These are phyloP conservation scores for Teratosphaeriaceae sp. DNA, from an alignment of 2,329 filamentous ascomycete genomes.

Conservation along the genomic window DNA sequence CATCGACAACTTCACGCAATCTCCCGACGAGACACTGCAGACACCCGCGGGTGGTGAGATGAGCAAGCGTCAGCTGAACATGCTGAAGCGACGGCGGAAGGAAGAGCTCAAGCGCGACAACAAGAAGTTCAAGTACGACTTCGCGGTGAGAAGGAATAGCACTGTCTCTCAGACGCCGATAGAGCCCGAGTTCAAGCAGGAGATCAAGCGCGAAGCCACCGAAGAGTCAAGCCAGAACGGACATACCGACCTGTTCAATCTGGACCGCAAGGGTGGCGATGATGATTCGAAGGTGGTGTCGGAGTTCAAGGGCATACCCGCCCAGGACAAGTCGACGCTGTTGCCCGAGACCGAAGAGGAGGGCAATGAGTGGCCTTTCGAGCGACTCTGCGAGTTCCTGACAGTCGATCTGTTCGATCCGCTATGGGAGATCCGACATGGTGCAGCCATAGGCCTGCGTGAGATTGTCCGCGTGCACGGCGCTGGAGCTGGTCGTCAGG, in stretches of 20 bases:
- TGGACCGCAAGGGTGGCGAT: conserved; percentile 73
- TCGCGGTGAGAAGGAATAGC: conserved; percentile 58
- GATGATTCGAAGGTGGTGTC: conserved; percentile 90
- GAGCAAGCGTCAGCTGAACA: conserved; percentile 90
- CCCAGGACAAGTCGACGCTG: conserved; percentile 79
- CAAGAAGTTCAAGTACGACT: conserved; percentile 71
- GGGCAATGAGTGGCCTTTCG: conserved; percentile 87
- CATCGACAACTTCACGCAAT: conserved; percentile 21
- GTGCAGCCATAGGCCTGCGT: conserved; percentile 88
- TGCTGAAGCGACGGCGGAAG: conserved; percentile 90
- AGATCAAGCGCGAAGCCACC: conserved; percentile 37
- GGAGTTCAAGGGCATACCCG: conserved; percentile 81
- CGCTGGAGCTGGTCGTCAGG: conserved; percentile 71
- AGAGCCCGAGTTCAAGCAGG: conserved; percentile 53
- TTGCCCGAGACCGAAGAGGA: conserved; percentile 70
- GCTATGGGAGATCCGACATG: conserved; percentile 92
- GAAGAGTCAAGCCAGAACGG: conserved; percentile 47
- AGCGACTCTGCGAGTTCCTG: conserved; percentile 87
- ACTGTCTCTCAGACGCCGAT: conserved; percentile 51
- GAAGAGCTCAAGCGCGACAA: conserved; percentile 81
- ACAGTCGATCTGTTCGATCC: conserved; percentile 90
- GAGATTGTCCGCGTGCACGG: conserved; percentile 92
- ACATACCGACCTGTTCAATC: conserved; percentile 74
- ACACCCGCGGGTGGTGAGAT: conserved; percentile 44
- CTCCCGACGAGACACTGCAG: conserved; percentile 25